Evolutionary conservation across 75 land plant species (phyloP), one percentile per base, ranked within the genome.

Genomic region (Ceratopteris richardii): DNA sequence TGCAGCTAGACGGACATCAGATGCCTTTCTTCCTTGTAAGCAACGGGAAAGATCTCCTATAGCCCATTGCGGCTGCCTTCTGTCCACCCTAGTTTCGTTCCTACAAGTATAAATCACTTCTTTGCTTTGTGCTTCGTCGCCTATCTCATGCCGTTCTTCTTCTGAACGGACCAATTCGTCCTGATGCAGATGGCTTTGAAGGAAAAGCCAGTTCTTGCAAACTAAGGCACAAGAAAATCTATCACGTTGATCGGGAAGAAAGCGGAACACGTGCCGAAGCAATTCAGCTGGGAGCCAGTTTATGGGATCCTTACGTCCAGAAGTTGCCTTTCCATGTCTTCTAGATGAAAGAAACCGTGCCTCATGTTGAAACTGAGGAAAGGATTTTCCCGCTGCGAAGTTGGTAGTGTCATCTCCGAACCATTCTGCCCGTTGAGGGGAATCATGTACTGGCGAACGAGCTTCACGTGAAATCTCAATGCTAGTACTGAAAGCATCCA

Each of bases 281-380:
- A 89, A 82, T 44, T 92, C 98, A 57, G 88, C 95, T 0, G 98
- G 98, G 26, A 92, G 83, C 37, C 57, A 53, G 46, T 90, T 80
- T 46, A 92, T 69, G 21, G 17, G 48, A 46, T 17, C 21, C 4
- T 46, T 46, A 17, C 4, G 21, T 14, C 48, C n/a, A 46, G 14
- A 46, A n/a, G 4, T 17, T 5, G 14, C 5, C n/a, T 46, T 14
- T 2, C 14, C 48, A 20, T 4, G 14, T 7, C 14, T 3, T 9
- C 9, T 9, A 33, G 37, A 33, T 2, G 12, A 46, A 17, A 17
- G 48, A 46, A 46, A 17, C 12, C 21, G 5, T 4, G 21, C 12
- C 5, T 46, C 17, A 46, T 17, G 14, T 14, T 5, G 12, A 46
- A 5, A 17, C 48, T n/a, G 48, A 17, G 1, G 4, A 46, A 14